A percentile compares a stretch with the other conserved stretches of the same genome.
These are phyloP conservation scores for Leccinellum albellum DNA, from an alignment of 768 basidiomycete genomes.

Conservation along the genomic window DNA sequence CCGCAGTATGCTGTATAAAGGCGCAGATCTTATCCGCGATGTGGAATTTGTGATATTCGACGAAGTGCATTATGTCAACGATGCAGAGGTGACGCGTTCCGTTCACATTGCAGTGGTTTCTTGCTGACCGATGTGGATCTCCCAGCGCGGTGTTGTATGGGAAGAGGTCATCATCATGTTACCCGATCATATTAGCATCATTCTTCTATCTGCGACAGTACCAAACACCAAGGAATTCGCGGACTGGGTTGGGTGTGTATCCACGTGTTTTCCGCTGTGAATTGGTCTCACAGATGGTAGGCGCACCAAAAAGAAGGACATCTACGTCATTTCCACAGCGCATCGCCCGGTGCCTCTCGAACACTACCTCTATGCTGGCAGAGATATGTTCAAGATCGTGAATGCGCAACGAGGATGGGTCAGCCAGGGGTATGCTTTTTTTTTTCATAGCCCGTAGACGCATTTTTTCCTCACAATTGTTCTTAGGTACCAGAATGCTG, in stretches of 20 bases:
- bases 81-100: conserved; percentile 73
- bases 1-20: conserved; percentile 97
- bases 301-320: conserved; percentile 98
- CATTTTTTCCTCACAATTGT: conserved; percentile 2
- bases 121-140: conserved; percentile 13
- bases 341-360: conserved; percentile 96
- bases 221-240: conserved; percentile 98
- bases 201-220: conserved; percentile 93
- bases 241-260: conserved; percentile 93
- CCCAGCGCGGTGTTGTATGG: conserved; percentile 96
- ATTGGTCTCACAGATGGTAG: conserved; percentile 38
- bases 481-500: conserved; percentile 82
- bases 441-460: background rate
- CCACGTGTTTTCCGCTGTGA: conserved; percentile 6
- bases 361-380: conserved; percentile 94
- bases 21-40: conserved; percentile 96
- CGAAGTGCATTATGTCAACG: conserved; percentile 99
- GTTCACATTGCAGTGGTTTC: background rate
- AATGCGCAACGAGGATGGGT: conserved; percentile 68
- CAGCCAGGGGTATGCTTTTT: conserved; percentile 63
- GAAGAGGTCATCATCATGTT: conserved; percentile 99
- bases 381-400: conserved; percentile 90
- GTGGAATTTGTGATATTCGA: conserved; percentile 99
- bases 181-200: conserved; percentile 97
- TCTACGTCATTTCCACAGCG: conserved; percentile 96